A percentile compares a stretch with the other conserved stretches of the same genome.
These are phyloP conservation scores for Euphrasia arctica DNA, from an alignment of 305 asterid species.

Conservation along the genomic window DNA sequence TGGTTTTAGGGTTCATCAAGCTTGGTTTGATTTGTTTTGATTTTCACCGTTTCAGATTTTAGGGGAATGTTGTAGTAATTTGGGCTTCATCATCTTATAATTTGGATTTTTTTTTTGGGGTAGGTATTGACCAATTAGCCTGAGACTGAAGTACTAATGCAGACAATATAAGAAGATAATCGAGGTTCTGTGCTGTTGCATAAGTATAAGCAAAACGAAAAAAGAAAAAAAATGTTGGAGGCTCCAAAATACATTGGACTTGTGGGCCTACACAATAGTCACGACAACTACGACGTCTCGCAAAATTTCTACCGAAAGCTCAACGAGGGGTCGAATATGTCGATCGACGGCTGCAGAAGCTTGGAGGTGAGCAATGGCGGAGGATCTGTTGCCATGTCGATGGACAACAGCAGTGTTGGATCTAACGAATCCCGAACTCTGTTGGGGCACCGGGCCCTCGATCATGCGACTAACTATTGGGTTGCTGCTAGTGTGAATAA, in stretches of 20 bases:
- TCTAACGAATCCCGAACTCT: conserved; percentile 73
- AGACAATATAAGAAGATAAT: conserved; percentile 29
- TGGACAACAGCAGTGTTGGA: conserved; percentile 81
- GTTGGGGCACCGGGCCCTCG: conserved; percentile 66
- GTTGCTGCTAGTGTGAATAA: conserved; percentile 65
- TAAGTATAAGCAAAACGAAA: background rate
- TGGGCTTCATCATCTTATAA: background rate
- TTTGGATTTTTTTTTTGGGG: background rate
- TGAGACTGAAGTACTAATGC: conserved; percentile 37
- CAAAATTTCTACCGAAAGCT: conserved; percentile 69
- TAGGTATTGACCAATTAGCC: background rate
- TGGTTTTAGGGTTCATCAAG: background rate
- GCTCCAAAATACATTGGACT: conserved; percentile 67
- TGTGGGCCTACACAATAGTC: conserved; percentile 58
- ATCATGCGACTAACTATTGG: conserved; percentile 58
- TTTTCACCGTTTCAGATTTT: background rate
- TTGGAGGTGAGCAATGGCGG: conserved; percentile 77
- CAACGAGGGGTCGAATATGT: conserved; percentile 79
- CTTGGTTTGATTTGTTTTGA: background rate
- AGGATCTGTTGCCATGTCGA: conserved; percentile 78
- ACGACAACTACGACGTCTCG: conserved; percentile 56
- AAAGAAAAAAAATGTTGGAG: conserved; percentile 64
- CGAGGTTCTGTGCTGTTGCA: conserved; percentile 20
- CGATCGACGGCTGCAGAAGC: conserved; percentile 69
- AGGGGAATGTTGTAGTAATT: background rate